A percentile compares a stretch with the other conserved stretches of the same genome.
phyloP scores from a whole-genome alignment of 164 flowering plant species.

The Stephania japonica region DNA sequence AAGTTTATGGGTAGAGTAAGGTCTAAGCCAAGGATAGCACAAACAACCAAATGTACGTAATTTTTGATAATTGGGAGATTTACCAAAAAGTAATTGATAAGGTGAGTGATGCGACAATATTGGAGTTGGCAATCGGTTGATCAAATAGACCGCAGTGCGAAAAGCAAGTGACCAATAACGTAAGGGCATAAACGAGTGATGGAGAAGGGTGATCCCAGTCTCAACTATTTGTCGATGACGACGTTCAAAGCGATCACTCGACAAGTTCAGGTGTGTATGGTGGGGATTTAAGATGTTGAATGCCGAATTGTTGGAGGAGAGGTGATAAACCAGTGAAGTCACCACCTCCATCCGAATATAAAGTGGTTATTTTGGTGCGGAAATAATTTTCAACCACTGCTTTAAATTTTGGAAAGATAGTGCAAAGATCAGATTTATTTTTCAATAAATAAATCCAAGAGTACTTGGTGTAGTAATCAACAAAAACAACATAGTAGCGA shows the following conservation, averaged over 20 bases:
- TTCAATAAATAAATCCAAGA: background rate
- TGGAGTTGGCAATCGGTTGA: background rate
- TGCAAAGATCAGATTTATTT: background rate
- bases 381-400: background rate
- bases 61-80: background rate
- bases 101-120: background rate
- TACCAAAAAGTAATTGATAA: background rate
- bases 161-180: background rate
- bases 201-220: background rate
- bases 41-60: background rate
- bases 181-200: background rate
- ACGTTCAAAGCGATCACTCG: background rate
- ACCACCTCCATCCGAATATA: background rate
- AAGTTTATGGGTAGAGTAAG: background rate
- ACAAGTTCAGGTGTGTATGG: background rate
- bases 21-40: slow-evolving; percentile 6
- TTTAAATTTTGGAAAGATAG: background rate
- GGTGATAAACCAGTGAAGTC: background rate
- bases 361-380: background rate
- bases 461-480: background rate
- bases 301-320: background rate
- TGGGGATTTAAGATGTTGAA: background rate
- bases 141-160: background rate
- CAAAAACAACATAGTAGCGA: background rate
- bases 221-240: background rate